Evolutionary conservation across 2,329 filamentous ascomycete genomes (phyloP).

Genomic region (Hymenoscyphus fructigenus): DNA sequence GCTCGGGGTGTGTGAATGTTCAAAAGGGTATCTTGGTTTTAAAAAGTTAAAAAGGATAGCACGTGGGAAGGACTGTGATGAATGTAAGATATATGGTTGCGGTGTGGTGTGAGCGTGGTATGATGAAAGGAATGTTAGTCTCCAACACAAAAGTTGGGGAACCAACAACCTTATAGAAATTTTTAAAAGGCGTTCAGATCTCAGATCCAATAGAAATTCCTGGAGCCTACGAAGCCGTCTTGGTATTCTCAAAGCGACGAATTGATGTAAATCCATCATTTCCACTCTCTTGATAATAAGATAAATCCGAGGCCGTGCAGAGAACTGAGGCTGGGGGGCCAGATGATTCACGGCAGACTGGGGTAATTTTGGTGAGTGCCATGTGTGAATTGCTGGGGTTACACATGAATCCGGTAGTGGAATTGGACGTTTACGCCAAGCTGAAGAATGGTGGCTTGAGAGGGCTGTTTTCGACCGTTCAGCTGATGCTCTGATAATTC

Average conservation of each 20-base stretch:
- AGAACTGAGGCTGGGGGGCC: not conserved
- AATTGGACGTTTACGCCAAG: conserved; percentile 6
- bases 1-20: not conserved
- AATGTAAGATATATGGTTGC: not conserved
- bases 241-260: not conserved
- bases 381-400: not conserved
- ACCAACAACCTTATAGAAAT: not conserved
- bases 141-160: not conserved
- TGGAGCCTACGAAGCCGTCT: not conserved
- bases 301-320: not conserved
- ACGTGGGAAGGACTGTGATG: conserved; percentile 3
- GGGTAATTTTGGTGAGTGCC: not conserved
- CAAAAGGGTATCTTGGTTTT: not conserved
- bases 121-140: conserved; percentile 1
- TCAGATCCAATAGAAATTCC: not conserved
- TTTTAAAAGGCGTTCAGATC: not conserved
- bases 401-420: conserved; percentile 1
- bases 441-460: conserved; percentile 11
- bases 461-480: not conserved
- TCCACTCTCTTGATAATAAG: conserved; percentile 1
- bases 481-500: not conserved
- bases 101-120: not conserved
- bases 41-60: not conserved
- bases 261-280: not conserved
- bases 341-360: not conserved